phyloP scores from a whole-genome alignment of 2,329 filamentous ascomycete species.

The Fusarium gaditjirri region DNA sequence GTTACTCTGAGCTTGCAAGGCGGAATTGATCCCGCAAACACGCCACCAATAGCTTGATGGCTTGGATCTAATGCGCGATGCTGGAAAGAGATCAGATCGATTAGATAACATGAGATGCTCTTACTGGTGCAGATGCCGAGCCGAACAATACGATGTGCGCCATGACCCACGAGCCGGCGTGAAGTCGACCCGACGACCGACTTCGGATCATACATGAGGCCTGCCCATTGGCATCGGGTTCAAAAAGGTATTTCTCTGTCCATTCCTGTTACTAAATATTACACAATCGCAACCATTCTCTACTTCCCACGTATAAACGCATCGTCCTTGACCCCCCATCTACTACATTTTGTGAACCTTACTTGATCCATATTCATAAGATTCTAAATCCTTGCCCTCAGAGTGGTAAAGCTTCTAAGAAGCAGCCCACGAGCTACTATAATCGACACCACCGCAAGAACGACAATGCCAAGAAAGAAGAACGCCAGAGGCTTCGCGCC shows the following conservation, averaged over 20 bases:
- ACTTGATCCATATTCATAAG: no score
- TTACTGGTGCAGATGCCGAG: conserved; percentile 20
- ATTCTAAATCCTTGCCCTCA: conserved; percentile 13
- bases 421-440: conserved; percentile 34
- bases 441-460: conserved; percentile 45
- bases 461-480: conserved; percentile 55
- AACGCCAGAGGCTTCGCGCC: conserved; percentile 55
- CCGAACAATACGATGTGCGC: not conserved
- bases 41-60: not conserved
- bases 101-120: conserved; percentile 27
- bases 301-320: not conserved
- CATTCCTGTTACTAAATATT: not conserved
- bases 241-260: accelerated
- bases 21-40: conserved; percentile 4
- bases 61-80: not conserved
- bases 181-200: not conserved
- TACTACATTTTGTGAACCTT: not conserved
- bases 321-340: accelerated
- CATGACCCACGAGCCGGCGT: not conserved
- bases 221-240: not conserved
- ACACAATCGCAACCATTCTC: not conserved
- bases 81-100: conserved; percentile 33
- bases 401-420: conserved; percentile 2
- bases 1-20: not conserved
- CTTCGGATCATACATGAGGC: not conserved